A percentile compares a stretch with the other conserved stretches of the same genome.
Conservation (phyloP, 2,329 filamentous ascomycete species). For the Fusarium denticulatum region DNA sequence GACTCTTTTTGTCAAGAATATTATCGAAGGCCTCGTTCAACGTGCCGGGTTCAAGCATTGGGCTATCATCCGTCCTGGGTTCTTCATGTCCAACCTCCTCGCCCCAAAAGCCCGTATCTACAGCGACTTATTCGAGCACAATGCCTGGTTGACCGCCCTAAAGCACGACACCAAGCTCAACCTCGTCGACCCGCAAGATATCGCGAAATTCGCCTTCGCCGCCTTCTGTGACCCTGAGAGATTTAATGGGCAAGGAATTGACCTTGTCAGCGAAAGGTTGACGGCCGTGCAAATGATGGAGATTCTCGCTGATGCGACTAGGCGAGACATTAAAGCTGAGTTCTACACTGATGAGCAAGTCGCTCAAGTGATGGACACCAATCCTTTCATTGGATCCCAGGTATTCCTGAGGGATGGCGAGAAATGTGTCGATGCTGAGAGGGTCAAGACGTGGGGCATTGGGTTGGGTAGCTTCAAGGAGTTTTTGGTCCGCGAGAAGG, state of each 20-base stretch:
- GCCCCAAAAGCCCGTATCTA: neutral
- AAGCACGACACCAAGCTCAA: neutral
- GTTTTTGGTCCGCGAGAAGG: neutral
- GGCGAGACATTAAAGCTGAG: neutral
- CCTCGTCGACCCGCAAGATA: neutral
- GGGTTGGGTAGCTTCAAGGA: neutral
- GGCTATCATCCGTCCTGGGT: neutral
- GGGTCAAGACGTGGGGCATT: neutral
- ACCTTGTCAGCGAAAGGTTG: neutral
- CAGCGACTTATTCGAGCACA: neutral
- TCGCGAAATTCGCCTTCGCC: neutral
- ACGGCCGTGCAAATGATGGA: neutral
- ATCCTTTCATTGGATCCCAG: neutral
- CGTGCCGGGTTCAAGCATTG: neutral
- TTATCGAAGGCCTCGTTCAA: neutral
- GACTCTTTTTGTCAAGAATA: neutral
- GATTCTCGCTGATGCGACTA: rapidly evolving
- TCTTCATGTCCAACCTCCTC: constrained; percentile 5
- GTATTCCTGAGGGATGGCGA: neutral
- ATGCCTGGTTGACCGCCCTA: neutral
- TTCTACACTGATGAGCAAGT: neutral
- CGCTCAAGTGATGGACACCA: rapidly evolving
- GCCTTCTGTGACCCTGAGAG: rapidly evolving
- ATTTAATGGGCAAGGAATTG: neutral
- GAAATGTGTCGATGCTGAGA: neutral